Evolutionary conservation across 2,329 filamentous ascomycete species (phyloP).

Genomic region (Alternaria infectoria): DNA sequence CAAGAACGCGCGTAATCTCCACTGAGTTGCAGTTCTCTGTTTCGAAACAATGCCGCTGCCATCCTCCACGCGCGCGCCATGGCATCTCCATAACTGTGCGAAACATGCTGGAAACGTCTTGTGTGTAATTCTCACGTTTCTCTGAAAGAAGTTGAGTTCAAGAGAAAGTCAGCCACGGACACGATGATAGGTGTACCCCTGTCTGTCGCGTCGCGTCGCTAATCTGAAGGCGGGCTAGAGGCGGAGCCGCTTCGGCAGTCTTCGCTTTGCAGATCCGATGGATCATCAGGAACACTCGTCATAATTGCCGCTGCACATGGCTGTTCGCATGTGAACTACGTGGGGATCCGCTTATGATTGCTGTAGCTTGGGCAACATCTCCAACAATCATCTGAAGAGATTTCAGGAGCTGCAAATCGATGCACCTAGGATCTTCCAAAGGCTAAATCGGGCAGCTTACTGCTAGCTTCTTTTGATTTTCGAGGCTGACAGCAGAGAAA

Average conservation of each 20-base stretch:
- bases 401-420: not conserved
- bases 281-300: not conserved
- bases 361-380: not conserved
- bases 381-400: not conserved
- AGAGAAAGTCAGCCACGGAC: not conserved
- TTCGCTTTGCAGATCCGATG: not conserved
- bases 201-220: not conserved
- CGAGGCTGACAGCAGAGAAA: not conserved
- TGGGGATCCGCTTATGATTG: not conserved
- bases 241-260: not conserved
- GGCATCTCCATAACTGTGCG: not conserved
- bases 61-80: not conserved
- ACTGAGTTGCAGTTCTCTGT: not conserved
- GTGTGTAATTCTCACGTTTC: not conserved
- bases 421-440: not conserved
- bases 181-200: not conserved
- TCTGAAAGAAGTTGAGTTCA: not conserved
- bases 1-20: conserved; percentile 11
- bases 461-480: not conserved
- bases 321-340: not conserved
- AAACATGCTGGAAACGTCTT: not conserved
- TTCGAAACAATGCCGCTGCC: not conserved
- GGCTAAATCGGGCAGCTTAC: not conserved
- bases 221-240: not conserved
- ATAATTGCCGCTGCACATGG: not conserved